These are phyloP conservation scores for Morella rubra DNA, from an alignment of 306 rosid genomes.

Conservation along the genomic window DNA sequence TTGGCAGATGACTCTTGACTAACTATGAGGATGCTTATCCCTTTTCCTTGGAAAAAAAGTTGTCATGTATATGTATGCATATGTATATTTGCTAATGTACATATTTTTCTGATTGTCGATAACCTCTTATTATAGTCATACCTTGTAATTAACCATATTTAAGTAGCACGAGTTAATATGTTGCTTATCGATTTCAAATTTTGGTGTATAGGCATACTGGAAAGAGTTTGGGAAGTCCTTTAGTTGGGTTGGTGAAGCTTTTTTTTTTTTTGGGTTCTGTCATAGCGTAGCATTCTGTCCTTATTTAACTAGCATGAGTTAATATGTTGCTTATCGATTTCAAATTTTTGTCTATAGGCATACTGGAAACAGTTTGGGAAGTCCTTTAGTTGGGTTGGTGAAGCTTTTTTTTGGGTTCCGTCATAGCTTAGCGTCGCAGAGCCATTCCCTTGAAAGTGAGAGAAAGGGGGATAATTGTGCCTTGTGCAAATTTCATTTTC, in stretches of 20 bases:
- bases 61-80: too few species aligned
- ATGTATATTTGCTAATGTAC: too few species aligned
- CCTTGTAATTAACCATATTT: constrained; percentile 2
- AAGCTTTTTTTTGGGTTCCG: not conserved
- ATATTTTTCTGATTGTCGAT: not conserved
- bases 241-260: too few species aligned
- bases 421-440: not conserved
- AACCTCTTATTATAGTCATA: not conserved
- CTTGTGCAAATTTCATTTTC: not conserved
- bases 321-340: constrained; percentile 5
- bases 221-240: too few species aligned
- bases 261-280: too few species aligned
- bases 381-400: too few species aligned
- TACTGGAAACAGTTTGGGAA: too few species aligned
- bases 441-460: not conserved
- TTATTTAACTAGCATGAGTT: constrained; percentile 4
- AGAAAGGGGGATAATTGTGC: not conserved
- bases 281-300: too few species aligned
- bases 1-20: constrained; percentile 24
- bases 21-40: not conserved
- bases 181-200: constrained; percentile 1
- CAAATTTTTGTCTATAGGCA: not conserved
- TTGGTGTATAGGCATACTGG: not conserved
- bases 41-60: not conserved
- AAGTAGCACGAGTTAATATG: constrained; percentile 6